phyloP scores from a whole-genome alignment of 2,329 filamentous ascomycete genomes.

The Bisporella sp. region DNA sequence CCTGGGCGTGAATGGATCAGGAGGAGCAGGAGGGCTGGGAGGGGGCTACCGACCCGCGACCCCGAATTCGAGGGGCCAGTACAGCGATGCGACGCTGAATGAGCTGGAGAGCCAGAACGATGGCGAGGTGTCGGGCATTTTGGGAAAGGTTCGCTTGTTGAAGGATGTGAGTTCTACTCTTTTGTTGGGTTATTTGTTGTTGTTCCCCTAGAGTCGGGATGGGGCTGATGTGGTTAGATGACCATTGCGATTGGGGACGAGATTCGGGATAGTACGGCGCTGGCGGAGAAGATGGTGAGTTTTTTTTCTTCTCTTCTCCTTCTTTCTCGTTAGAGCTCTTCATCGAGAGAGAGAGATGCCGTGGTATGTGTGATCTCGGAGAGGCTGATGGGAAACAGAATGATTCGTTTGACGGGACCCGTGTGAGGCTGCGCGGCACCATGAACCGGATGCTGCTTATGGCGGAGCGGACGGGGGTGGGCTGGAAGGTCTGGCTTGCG shows the following conservation, averaged over 20 bases:
- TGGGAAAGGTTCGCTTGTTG: conserved; percentile 80
- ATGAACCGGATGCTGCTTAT: conserved; percentile 97
- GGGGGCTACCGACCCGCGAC: conserved; percentile 57
- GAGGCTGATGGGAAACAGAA: conserved; percentile 41
- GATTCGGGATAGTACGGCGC: conserved; percentile 80
- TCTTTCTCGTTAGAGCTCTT: no score
- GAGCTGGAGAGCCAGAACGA: conserved; percentile 97
- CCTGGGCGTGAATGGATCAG: conserved; percentile 35
- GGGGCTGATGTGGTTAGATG: conserved; percentile 48
- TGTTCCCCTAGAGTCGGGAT: background rate
- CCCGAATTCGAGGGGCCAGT: conserved; percentile 75
- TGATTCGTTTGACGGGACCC: conserved; percentile 81
- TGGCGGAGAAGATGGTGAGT: conserved; percentile 77
- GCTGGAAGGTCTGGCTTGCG: conserved; percentile 87
- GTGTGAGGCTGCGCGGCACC: conserved; percentile 74
- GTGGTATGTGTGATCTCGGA: background rate
- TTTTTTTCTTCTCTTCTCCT: background rate
- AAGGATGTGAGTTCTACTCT: conserved; percentile 63
- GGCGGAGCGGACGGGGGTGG: conserved; percentile 89
- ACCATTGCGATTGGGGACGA: conserved; percentile 91
- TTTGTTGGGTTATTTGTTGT: background rate
- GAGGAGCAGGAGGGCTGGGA: conserved; percentile 21
- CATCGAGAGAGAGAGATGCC: background rate
- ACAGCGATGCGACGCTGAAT: conserved; percentile 83
- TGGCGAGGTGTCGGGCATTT: conserved; percentile 79